Conservation (phyloP, 169 alveolate species). For the Neospora caninum region DNA sequence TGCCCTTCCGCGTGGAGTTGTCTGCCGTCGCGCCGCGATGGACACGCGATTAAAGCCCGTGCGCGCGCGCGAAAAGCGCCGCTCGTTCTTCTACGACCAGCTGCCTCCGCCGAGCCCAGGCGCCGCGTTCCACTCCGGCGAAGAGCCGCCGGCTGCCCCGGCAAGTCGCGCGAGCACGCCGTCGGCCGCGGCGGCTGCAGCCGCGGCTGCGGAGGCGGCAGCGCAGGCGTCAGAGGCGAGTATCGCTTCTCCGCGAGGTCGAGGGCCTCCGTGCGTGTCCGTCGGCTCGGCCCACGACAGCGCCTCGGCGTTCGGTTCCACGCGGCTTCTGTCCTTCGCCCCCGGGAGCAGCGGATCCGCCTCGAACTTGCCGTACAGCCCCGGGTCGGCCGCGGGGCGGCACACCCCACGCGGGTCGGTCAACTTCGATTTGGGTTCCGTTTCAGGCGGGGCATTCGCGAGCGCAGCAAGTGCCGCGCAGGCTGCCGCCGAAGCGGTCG, state of each 20-base stretch:
- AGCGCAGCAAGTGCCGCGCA: not conserved
- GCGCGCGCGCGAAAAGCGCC: conserved; percentile 31
- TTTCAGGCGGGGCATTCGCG: not conserved
- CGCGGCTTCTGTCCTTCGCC: too few relatives aligned
- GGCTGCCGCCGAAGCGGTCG: not conserved
- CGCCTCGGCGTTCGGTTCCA: not conserved
- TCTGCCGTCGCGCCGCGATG: too few relatives aligned
- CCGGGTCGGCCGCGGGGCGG: too few relatives aligned
- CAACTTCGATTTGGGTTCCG: not conserved
- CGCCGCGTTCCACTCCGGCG: not conserved
- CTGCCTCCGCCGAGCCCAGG: conserved; percentile 6
- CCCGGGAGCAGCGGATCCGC: too few relatives aligned
- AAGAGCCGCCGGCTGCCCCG: not conserved
- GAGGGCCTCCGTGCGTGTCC: not conserved
- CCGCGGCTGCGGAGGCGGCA: conserved; percentile 31
- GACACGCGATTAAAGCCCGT: conserved; percentile 24
- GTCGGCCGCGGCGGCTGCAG: conserved; percentile 37
- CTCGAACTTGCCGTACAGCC: too few relatives aligned
- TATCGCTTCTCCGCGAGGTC: not conserved
- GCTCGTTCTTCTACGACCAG: conserved; percentile 43
- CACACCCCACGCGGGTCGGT: not conserved
- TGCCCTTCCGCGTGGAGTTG: not conserved
- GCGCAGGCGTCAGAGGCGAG: not conserved
- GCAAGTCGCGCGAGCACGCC: not conserved
- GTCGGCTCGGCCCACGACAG: not conserved